Conservation (phyloP, 768 basidiomycete species). For the Candolleomyces aberdarensis region DNA sequence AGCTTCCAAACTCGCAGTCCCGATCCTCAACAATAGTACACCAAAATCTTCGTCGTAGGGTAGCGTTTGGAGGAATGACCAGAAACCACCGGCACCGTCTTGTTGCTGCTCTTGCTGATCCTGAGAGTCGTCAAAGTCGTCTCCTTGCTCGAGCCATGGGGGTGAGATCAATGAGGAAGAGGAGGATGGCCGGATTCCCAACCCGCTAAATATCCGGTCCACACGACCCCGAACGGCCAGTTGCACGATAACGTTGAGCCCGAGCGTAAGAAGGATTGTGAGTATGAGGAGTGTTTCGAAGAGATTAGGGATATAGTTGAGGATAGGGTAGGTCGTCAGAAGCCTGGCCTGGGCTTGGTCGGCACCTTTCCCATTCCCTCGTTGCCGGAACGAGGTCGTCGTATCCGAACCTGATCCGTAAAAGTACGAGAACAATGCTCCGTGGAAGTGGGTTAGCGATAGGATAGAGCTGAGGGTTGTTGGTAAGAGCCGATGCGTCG, state of each 20-base stretch:
- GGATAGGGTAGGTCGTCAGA: conserved; percentile 53
- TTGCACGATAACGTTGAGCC: conserved; percentile 64
- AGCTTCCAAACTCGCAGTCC: conserved; percentile 73
- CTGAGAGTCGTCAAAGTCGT: conserved; percentile 8
- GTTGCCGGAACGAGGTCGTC: not conserved
- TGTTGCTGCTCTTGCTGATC: not conserved
- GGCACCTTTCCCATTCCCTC: not conserved
- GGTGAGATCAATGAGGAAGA: not conserved
- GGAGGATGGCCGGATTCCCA: conserved; percentile 27
- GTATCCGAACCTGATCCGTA: conserved; percentile 8
- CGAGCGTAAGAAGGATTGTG: conserved; percentile 56
- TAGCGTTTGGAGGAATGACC: conserved; percentile 29
- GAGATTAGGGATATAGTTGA: conserved; percentile 72
- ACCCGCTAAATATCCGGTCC: conserved; percentile 57
- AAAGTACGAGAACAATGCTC: conserved; percentile 45
- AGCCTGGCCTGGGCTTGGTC: conserved; percentile 13
- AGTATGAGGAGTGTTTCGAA: conserved; percentile 63
- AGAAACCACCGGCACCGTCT: conserved; percentile 7
- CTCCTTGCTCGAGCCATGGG: not conserved
- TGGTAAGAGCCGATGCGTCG: conserved; percentile 67
- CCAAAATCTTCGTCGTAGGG: conserved; percentile 73
- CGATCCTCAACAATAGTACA: conserved; percentile 65
- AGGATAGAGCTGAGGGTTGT: conserved; percentile 60
- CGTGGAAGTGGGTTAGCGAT: conserved; percentile 66
- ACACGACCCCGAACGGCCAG: conserved; percentile 59